A percentile compares a stretch with the other conserved stretches of the same genome.
Conservation (phyloP, 305 asterid species). For the Fraxinus angustifolia region DNA sequence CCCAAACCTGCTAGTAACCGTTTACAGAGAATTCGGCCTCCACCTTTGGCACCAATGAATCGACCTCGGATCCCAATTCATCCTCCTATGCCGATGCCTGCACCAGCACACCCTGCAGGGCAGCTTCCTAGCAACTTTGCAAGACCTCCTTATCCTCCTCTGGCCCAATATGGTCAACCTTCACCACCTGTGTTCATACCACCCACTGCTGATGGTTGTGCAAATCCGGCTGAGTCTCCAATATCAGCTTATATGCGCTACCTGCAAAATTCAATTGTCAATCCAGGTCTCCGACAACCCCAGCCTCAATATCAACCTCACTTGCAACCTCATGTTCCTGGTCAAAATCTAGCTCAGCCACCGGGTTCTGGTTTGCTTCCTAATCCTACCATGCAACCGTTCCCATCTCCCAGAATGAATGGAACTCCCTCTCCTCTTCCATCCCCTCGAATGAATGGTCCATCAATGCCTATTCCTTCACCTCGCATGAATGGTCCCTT, state of each 20-base stretch:
- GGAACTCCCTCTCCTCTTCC: conserved; percentile 40
- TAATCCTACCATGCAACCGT: conserved; percentile 34
- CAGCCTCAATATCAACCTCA: conserved; percentile 25
- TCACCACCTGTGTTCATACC: conserved; percentile 43
- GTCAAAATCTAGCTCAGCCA: conserved; percentile 33
- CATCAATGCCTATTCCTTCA: conserved; percentile 41
- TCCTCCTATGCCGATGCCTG: conserved; percentile 39
- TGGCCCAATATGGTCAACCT: conserved; percentile 40
- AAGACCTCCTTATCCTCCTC: conserved; percentile 50
- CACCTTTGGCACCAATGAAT: conserved; percentile 63
- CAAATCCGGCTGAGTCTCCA: conserved; percentile 72
- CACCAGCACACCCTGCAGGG: conserved; percentile 34
- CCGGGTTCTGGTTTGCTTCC: conserved; percentile 37
- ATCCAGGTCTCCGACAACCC: conserved; percentile 44
- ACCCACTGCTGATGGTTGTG: conserved; percentile 59
- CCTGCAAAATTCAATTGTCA: conserved; percentile 65
- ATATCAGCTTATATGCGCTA: conserved; percentile 76
- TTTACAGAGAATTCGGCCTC: conserved; percentile 77
- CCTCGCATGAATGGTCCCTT: conserved; percentile 53
- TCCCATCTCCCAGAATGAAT: conserved; percentile 44
- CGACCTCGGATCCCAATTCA: conserved; percentile 61
- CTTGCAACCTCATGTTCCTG: conserved; percentile 37
- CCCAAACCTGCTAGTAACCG: conserved; percentile 67
- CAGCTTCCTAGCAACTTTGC: conserved; percentile 41
- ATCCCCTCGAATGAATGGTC: conserved; percentile 50